Evolutionary conservation across 2,329 filamentous ascomycete species (phyloP).

Genomic region (Colletotrichum lupini): DNA sequence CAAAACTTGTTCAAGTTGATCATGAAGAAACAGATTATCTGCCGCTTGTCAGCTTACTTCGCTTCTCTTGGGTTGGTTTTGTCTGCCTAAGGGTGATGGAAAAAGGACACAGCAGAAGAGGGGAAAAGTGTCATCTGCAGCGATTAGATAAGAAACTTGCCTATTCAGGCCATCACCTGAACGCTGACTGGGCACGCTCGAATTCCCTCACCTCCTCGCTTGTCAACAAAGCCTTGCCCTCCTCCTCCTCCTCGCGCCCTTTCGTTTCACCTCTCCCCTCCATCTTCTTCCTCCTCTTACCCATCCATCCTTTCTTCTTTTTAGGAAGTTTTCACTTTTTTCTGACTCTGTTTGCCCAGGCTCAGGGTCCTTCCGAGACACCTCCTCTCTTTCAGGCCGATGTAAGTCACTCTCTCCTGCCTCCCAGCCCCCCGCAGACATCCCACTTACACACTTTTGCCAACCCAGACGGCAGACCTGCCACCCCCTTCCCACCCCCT

Average conservation of each 20-base stretch:
- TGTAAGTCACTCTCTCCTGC: background rate
- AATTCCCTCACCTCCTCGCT: background rate
- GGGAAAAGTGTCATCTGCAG: background rate
- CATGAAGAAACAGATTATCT: background rate
- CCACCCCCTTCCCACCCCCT: background rate
- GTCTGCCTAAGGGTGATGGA: background rate
- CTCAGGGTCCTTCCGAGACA: conserved; percentile 30
- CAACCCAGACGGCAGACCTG: background rate
- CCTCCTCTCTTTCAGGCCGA: background rate
- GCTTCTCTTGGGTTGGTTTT: background rate
- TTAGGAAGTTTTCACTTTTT: background rate
- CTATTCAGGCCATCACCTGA: conserved; percentile 31
- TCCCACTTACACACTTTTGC: conserved; percentile 20
- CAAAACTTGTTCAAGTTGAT: background rate
- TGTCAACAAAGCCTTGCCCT: background rate
- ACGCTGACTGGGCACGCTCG: conserved; percentile 28
- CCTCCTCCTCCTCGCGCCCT: background rate
- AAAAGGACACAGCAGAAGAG: background rate
- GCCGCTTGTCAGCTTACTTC: background rate
- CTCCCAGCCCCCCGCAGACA: conserved; percentile 25
- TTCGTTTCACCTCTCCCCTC: background rate
- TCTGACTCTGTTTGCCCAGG: background rate
- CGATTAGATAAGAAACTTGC: conserved; percentile 35
- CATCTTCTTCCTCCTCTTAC: background rate
- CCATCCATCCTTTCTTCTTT: background rate